Base-by-base conservation (phyloP, 768 basidiomycete species). In the Hericium erinaceus region DNA sequence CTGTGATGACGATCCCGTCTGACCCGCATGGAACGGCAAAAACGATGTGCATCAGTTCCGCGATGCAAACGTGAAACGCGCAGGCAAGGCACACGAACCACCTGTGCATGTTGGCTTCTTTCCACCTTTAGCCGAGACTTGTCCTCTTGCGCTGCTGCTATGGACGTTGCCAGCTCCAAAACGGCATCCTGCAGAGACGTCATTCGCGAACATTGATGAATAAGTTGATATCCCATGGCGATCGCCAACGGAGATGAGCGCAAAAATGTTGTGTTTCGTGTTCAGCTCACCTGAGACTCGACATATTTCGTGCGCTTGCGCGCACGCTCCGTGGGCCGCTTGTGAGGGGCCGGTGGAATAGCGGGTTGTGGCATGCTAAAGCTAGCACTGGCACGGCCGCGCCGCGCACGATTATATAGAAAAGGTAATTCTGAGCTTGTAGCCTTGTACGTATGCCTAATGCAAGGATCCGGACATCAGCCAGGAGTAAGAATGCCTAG, bases 101-200 rank as follows among this genome's bases (percentile, higher is more conserved):
- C 22, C 26, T 10, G 22, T 24, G 22, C 11, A 13, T 51, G 33
- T 26, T 40, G 33, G 52, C 26, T 46, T 46, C 38, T 55, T 37
- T 22, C 40, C n/a, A 55, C 24, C 54, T 46, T 55, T 1, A 20
- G 22, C 38, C 54, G 54, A 20, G 54, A 26, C 28, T 55, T 55
- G 40, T 55, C 40, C 28, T 55, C 54, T 26, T 55, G 54, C 22
- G 39, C 54, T 28, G 28, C 54, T 41, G 40, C 39, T 16, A 55
- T 55, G 20, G 54, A 55, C 22, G 54, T n/a, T n/a, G 54, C 54
- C 20, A 55, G 40, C 54, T 55, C 15, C 16, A 55, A 26, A 41
- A 44, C 41, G 20, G 44, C 20, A 44, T 55, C 54, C 54, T 55
- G 54, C n/a, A 22, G 44, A 10, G 39, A 22, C 22, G 49, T 16